A percentile compares a stretch with the other conserved stretches of the same genome.
Conservation (phyloP, 75 land plant species). For the Isoetes taiwanensis region DNA sequence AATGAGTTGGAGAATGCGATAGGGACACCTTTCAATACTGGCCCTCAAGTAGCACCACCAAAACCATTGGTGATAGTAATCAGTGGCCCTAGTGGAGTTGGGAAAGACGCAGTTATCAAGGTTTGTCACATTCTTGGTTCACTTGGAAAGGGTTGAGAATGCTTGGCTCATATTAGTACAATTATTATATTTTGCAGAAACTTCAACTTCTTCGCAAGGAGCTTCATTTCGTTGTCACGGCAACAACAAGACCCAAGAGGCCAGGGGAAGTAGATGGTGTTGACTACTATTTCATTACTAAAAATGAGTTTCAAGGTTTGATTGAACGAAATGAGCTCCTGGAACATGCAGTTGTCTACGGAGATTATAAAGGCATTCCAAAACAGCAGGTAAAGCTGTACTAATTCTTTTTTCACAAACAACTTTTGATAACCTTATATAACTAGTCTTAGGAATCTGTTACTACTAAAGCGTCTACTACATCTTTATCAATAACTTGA, state of each 20-base stretch:
- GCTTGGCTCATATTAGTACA: background rate
- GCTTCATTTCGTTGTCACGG: constrained; percentile 91
- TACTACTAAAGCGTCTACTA: background rate
- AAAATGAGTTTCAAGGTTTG: constrained; percentile 66
- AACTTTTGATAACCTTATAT: background rate
- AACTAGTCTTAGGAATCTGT: background rate
- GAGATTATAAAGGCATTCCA: constrained; percentile 93
- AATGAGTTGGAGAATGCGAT: constrained; percentile 56
- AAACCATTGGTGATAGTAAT: constrained; percentile 72
- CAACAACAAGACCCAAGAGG: constrained; percentile 61
- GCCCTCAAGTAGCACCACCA: constrained; percentile 37
- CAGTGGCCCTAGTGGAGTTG: constrained; percentile 96
- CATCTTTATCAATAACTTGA: background rate
- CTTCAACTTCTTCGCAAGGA: constrained; percentile 53
- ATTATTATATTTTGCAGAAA: constrained; percentile 20
- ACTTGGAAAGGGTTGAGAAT: no score
- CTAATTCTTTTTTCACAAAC: constrained; percentile 1
- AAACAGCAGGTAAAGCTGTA: constrained; percentile 47
- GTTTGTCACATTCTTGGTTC: constrained; percentile 13
- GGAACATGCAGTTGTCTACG: constrained; percentile 96
- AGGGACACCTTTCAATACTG: constrained; percentile 38
- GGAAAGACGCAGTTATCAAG: constrained; percentile 94
- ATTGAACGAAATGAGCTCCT: constrained; percentile 65
- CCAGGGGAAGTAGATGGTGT: constrained; percentile 83
- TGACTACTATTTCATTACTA: constrained; percentile 82